Conservation (phyloP, 2,329 filamentous ascomycete genomes). For the Fusarium austroafricanum region DNA sequence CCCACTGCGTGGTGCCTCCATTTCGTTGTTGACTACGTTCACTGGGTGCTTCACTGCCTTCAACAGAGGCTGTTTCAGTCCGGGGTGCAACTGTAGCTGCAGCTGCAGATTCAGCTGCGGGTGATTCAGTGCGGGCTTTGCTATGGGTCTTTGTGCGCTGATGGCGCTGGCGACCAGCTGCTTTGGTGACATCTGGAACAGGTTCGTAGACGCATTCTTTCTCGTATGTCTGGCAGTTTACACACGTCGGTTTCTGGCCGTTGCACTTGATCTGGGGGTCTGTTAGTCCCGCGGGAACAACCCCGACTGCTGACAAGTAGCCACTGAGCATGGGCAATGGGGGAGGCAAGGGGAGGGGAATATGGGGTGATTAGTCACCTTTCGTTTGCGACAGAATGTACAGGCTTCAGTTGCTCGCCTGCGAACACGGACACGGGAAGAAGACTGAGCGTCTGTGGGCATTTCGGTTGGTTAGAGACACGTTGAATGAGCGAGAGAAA, state of each 20-base stretch:
- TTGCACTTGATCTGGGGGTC: conserved; percentile 63
- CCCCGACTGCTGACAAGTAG: no score
- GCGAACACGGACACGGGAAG: conserved; percentile 32
- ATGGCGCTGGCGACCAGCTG: conserved; percentile 33
- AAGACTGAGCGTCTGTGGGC: conserved; percentile 7
- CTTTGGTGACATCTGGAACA: conserved; percentile 33
- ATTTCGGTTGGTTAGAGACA: not conserved
- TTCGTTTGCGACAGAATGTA: conserved; percentile 48
- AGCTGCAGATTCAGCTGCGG: not conserved
- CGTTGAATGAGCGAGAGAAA: not conserved
- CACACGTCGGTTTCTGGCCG: conserved; percentile 27
- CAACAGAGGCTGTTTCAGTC: no score
- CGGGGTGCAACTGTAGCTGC: no score
- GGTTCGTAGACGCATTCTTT: conserved; percentile 44
- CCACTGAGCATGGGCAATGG: no score
- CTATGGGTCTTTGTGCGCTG: conserved; percentile 27
- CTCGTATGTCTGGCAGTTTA: conserved; percentile 32
- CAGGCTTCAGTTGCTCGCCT: conserved; percentile 48
- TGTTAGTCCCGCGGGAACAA: conserved; percentile 13
- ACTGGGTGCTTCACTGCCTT: conserved; percentile 3
- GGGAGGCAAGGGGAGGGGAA: no score
- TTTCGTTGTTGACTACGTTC: not conserved
- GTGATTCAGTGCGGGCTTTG: not conserved
- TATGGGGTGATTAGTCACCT: conserved; percentile 34
- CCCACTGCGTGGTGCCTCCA: conserved; percentile 16